These are phyloP conservation scores for Boletus hoseneyae DNA, from an alignment of 1,284 basidiomycete genomes.

Conservation along the genomic window DNA sequence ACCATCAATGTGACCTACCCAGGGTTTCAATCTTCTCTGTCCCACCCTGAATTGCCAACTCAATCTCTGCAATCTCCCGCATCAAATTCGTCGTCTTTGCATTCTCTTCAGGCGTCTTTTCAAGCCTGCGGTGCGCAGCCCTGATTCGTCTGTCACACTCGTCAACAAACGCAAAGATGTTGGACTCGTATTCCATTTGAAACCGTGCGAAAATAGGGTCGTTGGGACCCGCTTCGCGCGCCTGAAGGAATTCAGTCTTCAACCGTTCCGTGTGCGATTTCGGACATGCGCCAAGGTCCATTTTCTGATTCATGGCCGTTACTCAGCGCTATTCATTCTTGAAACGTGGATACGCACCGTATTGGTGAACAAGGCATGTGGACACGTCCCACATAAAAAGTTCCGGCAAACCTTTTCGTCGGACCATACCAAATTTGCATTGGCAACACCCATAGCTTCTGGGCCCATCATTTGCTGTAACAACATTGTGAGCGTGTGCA, in stretches of 20 bases:
- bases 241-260: slow-evolving; percentile 87
- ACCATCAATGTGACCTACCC: slow-evolving; percentile 48
- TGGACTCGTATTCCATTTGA: slow-evolving; percentile 93
- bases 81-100: slow-evolving; percentile 98
- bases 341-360: slow-evolving; percentile 63
- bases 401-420: slow-evolving; percentile 99
- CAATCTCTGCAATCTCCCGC: slow-evolving; percentile 99
- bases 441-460: slow-evolving; percentile 94
- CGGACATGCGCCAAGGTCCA: slow-evolving; percentile 97
- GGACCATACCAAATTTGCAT: slow-evolving; percentile 91
- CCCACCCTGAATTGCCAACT: slow-evolving; percentile 96
- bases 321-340: neutral
- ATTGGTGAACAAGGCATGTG: slow-evolving; percentile 97
- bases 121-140: slow-evolving; percentile 89
- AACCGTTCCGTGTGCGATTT: slow-evolving; percentile 95
- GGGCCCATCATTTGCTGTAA: slow-evolving; percentile 98
- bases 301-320: slow-evolving; percentile 71
- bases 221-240: slow-evolving; percentile 68
- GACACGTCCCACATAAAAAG: slow-evolving; percentile 97
- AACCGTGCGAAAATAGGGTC: slow-evolving; percentile 82
- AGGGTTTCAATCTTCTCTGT: slow-evolving; percentile 97
- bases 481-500: slow-evolving; percentile 4
- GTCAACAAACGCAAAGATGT: slow-evolving; percentile 94
- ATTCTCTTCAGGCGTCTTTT: slow-evolving; percentile 99
- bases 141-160: slow-evolving; percentile 97